These are phyloP conservation scores for Sclerotinia sclerotiorum DNA, from an alignment of 2,329 filamentous ascomycete species.

Conservation along the genomic window DNA sequence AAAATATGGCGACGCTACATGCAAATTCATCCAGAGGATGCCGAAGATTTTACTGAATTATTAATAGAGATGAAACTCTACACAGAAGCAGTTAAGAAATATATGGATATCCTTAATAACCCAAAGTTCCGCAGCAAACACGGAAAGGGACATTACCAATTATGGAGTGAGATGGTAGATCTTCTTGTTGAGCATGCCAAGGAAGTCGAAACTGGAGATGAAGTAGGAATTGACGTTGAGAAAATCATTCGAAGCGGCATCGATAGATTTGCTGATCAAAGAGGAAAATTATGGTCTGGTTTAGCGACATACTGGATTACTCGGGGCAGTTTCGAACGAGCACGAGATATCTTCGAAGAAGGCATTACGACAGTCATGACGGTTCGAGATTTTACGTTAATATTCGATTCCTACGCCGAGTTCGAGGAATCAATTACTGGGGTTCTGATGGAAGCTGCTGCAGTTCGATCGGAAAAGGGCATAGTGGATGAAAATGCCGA, in stretches of 20 bases:
- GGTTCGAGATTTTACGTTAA: constrained; percentile 91
- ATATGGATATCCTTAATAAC: constrained; percentile 90
- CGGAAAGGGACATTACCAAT: constrained; percentile 90
- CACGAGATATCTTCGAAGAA: constrained; percentile 91
- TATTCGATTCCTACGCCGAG: constrained; percentile 95
- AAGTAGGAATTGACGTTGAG: constrained; percentile 85
- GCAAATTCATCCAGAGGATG: constrained; percentile 93
- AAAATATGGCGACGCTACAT: constrained; percentile 95
- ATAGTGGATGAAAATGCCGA: constrained; percentile 79
- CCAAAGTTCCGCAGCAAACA: constrained; percentile 88
- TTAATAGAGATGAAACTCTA: constrained; percentile 78
- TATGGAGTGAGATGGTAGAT: constrained; percentile 98
- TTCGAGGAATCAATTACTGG: constrained; percentile 96
- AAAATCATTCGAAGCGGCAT: constrained; percentile 92
- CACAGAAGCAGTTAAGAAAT: constrained; percentile 86
- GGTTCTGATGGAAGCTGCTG: constrained; percentile 84
- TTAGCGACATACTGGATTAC: constrained; percentile 97
- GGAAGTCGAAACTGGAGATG: constrained; percentile 76
- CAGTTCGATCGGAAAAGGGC: constrained; percentile 74
- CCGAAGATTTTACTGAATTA: constrained; percentile 92
- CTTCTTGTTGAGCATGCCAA: constrained; percentile 87
- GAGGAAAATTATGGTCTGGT: constrained; percentile 92
- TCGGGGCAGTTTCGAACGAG: constrained; percentile 86
- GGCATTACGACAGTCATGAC: constrained; percentile 98
- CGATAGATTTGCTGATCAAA: constrained; percentile 84